Percentiles rank a stretch among this genome's conserved stretches.
Conservation (phyloP, 2,329 filamentous ascomycete species). For the Lecanosticta acicola region DNA sequence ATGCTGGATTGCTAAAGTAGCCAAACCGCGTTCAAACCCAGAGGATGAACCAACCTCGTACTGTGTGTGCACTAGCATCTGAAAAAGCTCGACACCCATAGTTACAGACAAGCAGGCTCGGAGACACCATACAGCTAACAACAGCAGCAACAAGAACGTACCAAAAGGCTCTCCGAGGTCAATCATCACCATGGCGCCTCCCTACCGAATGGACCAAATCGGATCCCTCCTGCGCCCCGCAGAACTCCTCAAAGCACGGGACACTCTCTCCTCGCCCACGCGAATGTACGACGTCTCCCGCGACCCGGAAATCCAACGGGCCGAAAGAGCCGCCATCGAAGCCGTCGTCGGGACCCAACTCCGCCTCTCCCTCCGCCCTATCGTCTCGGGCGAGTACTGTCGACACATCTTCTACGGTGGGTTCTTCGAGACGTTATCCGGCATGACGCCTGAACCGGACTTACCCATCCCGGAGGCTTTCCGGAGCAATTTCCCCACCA, state of each 20-base stretch:
- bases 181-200: slow-evolving; percentile 46
- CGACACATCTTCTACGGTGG: slow-evolving; percentile 25
- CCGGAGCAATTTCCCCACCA: slow-evolving; percentile 23
- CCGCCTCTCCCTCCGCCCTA: slow-evolving; percentile 54
- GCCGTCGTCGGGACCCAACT: slow-evolving; percentile 60
- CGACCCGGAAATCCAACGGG: slow-evolving; percentile 44
- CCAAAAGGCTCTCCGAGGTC: too few species aligned
- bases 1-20: too few species aligned
- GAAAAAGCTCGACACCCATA: too few species aligned
- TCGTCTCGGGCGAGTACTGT: slow-evolving; percentile 60
- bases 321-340: slow-evolving; percentile 61
- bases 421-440: slow-evolving; percentile 24
- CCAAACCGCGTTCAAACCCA: too few species aligned
- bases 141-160: too few species aligned
- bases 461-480: slow-evolving; percentile 20
- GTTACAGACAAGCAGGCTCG: too few species aligned
- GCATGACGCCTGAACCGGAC: slow-evolving; percentile 13
- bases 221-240: slow-evolving; percentile 63
- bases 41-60: too few species aligned
- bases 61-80: too few species aligned
- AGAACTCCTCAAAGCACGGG: slow-evolving; percentile 53
- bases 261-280: slow-evolving; percentile 18
- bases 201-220: slow-evolving; percentile 65
- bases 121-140: too few species aligned
- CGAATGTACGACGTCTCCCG: slow-evolving; percentile 14